Percentiles rank a stretch among this genome's conserved stretches.
phyloP scores from a whole-genome alignment of 2,329 filamentous ascomycete genomes.

The Curvularia eragrostidis region DNA sequence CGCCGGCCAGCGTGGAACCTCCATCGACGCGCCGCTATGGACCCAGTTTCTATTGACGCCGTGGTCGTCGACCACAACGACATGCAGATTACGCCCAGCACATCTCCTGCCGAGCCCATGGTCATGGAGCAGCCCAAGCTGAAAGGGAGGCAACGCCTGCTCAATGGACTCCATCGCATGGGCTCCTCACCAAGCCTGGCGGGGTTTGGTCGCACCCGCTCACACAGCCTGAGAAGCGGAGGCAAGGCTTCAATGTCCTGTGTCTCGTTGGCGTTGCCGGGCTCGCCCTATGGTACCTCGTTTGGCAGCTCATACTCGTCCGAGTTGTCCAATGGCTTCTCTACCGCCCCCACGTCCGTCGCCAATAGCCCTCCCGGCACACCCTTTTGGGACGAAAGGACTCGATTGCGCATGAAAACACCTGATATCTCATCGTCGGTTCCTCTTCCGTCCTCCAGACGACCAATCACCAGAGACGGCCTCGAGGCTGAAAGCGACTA shows the following conservation, averaged over 20 bases:
- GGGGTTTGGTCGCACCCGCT: conserved; percentile 67
- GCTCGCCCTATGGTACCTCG: conserved; percentile 60
- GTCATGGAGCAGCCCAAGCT: conserved; percentile 59
- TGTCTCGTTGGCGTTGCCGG: conserved; percentile 64
- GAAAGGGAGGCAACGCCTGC: conserved; percentile 72
- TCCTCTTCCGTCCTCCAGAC: conserved; percentile 69
- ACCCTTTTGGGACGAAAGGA: conserved; percentile 60
- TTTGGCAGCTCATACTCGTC: conserved; percentile 62
- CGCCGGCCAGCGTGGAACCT: conserved; percentile 6
- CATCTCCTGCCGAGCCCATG: conserved; percentile 36
- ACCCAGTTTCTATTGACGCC: conserved; percentile 49
- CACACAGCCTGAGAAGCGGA: conserved; percentile 69
- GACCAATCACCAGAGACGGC: conserved; percentile 55
- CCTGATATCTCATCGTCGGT: conserved; percentile 62
- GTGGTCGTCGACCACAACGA: conserved; percentile 44
- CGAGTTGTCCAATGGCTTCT: conserved; percentile 63
- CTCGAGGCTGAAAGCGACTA: conserved; percentile 54
- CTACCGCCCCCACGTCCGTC: conserved; percentile 63
- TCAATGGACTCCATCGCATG: conserved; percentile 79
- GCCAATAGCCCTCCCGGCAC: conserved; percentile 56
- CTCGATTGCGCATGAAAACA: conserved; percentile 63
- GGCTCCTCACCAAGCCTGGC: conserved; percentile 78
- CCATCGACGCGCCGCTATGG: conserved; percentile 34
- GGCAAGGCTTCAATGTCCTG: conserved; percentile 70
- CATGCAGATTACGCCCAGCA: conserved; percentile 21